Evolutionary conservation across 2,329 filamentous ascomycete species (phyloP), one percentile per base, ranked within the genome.

Genomic region (Fusarium albidum): DNA sequence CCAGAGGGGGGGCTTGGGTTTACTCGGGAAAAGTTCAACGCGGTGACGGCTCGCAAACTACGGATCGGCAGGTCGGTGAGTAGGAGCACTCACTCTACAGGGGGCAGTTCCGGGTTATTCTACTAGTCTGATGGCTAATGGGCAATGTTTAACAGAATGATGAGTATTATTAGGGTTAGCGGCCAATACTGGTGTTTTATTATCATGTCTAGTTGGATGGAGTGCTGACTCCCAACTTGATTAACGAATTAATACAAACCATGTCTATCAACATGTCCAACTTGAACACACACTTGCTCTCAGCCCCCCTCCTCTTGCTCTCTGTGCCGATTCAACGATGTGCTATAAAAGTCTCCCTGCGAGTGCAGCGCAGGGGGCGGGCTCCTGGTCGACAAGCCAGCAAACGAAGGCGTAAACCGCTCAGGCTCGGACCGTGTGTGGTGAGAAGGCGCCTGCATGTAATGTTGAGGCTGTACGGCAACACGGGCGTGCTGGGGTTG

Each of bases 1-100:
- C 55, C 55, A 3, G 37, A 48, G 1, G 55, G 52, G 3, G 39
- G 39, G 8, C 52, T 58, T 9, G 55, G 55, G n/a, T 56, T 58
- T 38, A 58, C 55, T 7, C 38, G 26, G 9, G 48, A 49, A n/a
- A 48, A 33, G 47, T 46, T 58, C 28, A 55, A 52, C n/a, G 47
- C 29, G 3, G 31, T 49, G 6, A 40, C 39, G 12, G 42, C 48
- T 8, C 34, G 55, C 5, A 58, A 58, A 27, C 46, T 52, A 15
- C 35, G 42, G 4, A 33, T 58, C 38, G 52, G 52, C 2, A 58
- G 55, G 15, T 55, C 37, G 9, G 17, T 37, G 28, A 61, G 55
- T 10, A 55, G 28, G 25, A 58, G 48, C 18, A 51, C 48, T 5
- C 40, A 34, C 28, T 58, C 49, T 14, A 58, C 52, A 18, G 42